phyloP scores from a whole-genome alignment of 805 yeast genomes.

The Ogataea trehalophila region DNA sequence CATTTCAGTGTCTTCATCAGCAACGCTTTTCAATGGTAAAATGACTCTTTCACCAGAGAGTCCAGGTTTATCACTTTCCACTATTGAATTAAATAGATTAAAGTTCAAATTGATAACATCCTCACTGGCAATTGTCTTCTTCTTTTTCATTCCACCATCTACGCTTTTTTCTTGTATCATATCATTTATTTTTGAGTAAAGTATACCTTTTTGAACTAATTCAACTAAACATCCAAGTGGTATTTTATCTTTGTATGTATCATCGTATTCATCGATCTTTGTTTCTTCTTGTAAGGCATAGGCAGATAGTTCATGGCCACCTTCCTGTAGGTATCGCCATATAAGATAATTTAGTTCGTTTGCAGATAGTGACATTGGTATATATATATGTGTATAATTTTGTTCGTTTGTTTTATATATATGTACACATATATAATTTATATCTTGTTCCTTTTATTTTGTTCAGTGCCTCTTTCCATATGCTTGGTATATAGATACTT shows the following conservation, averaged over 20 bases:
- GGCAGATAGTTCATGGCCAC: slow-evolving; percentile 72
- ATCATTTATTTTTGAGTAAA: slow-evolving; percentile 68
- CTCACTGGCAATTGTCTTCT: slow-evolving; percentile 13
- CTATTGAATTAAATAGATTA: slow-evolving; percentile 39
- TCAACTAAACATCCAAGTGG: slow-evolving; percentile 81
- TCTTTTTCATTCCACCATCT: background rate
- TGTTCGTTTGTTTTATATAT: too few species aligned
- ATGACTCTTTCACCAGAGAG: slow-evolving; percentile 1
- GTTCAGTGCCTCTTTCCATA: too few species aligned
- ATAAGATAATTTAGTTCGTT: slow-evolving; percentile 83
- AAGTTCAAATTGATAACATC: slow-evolving; percentile 32
- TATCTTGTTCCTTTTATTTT: too few species aligned
- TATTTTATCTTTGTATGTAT: slow-evolving; percentile 42
- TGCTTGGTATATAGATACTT: too few species aligned
- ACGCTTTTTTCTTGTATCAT: slow-evolving; percentile 28
- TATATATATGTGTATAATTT: too few species aligned
- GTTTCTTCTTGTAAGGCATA: slow-evolving; percentile 77
- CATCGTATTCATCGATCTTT: slow-evolving; percentile 53
- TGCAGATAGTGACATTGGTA: slow-evolving; percentile 65
- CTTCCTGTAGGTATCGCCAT: slow-evolving; percentile 90
- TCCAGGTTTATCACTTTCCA: slow-evolving; percentile 3
- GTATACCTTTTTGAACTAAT: slow-evolving; percentile 80
- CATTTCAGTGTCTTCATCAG: background rate
- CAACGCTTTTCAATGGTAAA: background rate
- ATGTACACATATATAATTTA: too few species aligned